Evolutionary conservation across 2,329 filamentous ascomycete genomes (phyloP).

Genomic region (Hypoxylon sp.): DNA sequence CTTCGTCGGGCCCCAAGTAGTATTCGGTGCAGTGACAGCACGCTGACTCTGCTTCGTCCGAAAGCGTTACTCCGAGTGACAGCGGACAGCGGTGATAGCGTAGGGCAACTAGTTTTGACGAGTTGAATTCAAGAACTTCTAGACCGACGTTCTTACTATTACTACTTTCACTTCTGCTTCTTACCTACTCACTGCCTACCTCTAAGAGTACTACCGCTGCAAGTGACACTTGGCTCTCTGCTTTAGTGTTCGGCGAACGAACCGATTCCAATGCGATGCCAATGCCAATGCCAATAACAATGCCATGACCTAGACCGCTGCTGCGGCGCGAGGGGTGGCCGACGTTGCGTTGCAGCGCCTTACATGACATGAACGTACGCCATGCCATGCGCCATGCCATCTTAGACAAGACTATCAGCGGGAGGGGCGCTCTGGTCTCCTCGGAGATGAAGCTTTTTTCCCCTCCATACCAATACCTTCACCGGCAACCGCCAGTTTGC

Average conservation of each 20-base stretch:
- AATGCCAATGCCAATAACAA: neutral
- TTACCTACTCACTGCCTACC: neutral
- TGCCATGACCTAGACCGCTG: conserved; percentile 27
- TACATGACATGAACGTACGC: conserved; percentile 28
- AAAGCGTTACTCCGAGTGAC: conserved; percentile 11
- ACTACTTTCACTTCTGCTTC: conserved; percentile 3
- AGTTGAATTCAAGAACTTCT: conserved; percentile 25
- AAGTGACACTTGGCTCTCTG: conserved; percentile 8
- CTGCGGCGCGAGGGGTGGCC: conserved; percentile 30
- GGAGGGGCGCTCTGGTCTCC: conserved; percentile 28
- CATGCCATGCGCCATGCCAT: conserved; percentile 35
- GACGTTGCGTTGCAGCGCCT: conserved; percentile 35
- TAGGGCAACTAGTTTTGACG: conserved; percentile 16
- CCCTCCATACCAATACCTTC: conserved; percentile 6
- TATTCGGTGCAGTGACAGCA: conserved; percentile 10
- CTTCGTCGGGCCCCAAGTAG: conserved; percentile 35
- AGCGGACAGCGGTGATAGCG: neutral
- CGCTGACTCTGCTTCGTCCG: conserved; percentile 31
- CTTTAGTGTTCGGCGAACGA: conserved; percentile 24
- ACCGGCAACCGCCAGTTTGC: neutral
- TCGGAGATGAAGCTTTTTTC: conserved; percentile 32
- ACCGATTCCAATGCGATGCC: conserved; percentile 9
- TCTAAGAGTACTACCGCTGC: conserved; percentile 2
- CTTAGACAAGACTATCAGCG: conserved; percentile 19
- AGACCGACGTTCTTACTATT: conserved; percentile 39